Evolutionary conservation across 805 yeast species (phyloP), one percentile per base, ranked within the genome.

Genomic region (Lipomyces starkeyi): DNA sequence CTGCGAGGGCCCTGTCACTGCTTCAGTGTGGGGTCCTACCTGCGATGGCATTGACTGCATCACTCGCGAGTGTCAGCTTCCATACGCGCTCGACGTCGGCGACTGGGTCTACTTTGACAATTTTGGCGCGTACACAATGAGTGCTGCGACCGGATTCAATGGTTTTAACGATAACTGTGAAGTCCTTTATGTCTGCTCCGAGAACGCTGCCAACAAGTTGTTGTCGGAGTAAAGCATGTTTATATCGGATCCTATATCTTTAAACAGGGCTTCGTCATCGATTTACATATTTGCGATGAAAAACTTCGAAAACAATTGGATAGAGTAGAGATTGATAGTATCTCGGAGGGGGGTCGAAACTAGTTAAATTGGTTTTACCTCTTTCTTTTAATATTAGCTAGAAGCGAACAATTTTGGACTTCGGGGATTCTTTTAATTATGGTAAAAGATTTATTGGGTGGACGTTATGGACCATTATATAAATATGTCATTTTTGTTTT

Each of bases 1-100:
- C 53, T 64, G 71, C 61, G 20, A 55, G 35, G 72, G 72, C 1
- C 68, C 73, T 11, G 68, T 73, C 76, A 78, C 61, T 2, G 71
- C 74, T 63, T 91, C 97, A 2, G 84, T 95, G 68, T 94, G 99
- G 99, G 99, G 99, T 5, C 99, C 98, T 58, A 94, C 98, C 22
- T 94, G 99, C 81, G 99, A 94, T 80, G 98, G 98, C 2, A 83
- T 94, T 71, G 99, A 94, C 78, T 90, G 97, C 78, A 86, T 94
- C 66, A 78, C 90, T 22, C 78, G 82, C 59, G 82, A 81, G 49
- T 81, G 86, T 68, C 74, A 73, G 47, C 82, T 94, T 74, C 82
- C 88, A 22, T 82, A 84, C 64, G 86, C 87, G 53, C 87, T 92
- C 57, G 81, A 83, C 25, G 89, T 90, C 56, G 98, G 98, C 8